These are phyloP conservation scores for Endocladia muricata DNA, from an alignment of 31 red algal species.

Conservation along the genomic window DNA sequence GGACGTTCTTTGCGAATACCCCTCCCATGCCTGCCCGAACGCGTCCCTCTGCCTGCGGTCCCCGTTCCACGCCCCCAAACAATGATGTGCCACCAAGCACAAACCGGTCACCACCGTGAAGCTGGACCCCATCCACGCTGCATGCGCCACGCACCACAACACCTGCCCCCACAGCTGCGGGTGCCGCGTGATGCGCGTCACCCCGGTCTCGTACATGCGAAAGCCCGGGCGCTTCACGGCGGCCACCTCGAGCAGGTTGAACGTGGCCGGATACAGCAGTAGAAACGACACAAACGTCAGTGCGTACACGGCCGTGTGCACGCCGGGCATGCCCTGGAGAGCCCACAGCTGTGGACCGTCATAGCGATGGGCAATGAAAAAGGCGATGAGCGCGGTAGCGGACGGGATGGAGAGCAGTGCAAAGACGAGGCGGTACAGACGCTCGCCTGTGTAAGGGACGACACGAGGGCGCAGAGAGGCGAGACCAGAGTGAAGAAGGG, in stretches of 20 bases:
- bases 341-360: constrained; percentile 81
- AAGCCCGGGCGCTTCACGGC: constrained; percentile 75
- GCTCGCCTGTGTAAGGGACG: constrained; percentile 56
- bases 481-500: constrained; percentile 77
- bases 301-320: constrained; percentile 65
- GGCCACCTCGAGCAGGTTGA: constrained; percentile 87
- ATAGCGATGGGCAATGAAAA: constrained; percentile 89
- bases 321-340: constrained; percentile 63
- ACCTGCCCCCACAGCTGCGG: constrained; percentile 95
- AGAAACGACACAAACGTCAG: constrained; percentile 81
- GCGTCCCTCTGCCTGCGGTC: constrained; percentile 55
- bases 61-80: constrained; percentile 93
- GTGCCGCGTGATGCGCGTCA: constrained; percentile 89
- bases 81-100: constrained; percentile 83
- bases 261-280: constrained; percentile 93
- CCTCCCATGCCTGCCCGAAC: constrained; percentile 76
- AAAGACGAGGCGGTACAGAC: constrained; percentile 88
- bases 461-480: constrained; percentile 70
- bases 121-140: constrained; percentile 86
- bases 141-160: constrained; percentile 92
- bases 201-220: constrained; percentile 82
- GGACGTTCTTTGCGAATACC: constrained; percentile 57
- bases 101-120: constrained; percentile 68
- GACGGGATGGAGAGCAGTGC: constrained; percentile 73
- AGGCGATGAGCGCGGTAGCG: constrained; percentile 74